Percentiles rank a stretch among this genome's conserved stretches.
phyloP scores from a whole-genome alignment of 257 asterid genomes.

The Parsonsia alboflavescens region DNA sequence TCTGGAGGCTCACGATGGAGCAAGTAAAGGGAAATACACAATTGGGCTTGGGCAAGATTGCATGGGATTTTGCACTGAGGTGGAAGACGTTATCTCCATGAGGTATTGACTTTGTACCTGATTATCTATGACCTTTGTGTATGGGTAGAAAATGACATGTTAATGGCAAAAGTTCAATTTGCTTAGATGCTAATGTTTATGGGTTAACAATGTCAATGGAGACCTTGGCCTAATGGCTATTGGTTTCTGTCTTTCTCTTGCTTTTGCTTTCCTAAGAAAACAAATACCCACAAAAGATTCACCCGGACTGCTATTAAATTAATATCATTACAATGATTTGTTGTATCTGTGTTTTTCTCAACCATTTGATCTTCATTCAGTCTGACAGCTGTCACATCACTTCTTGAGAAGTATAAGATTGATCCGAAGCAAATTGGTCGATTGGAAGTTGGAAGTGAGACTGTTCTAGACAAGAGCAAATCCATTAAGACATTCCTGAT shows the following conservation, averaged over 20 bases:
- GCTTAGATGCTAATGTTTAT: neutral
- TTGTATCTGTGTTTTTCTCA: neutral
- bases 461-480: slow-evolving; percentile 96
- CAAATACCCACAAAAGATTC: neutral
- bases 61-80: slow-evolving; percentile 95
- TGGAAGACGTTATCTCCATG: slow-evolving; percentile 98
- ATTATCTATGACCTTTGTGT: slow-evolving; percentile 5
- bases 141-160: neutral
- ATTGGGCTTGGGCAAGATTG: slow-evolving; percentile 99
- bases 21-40: slow-evolving; percentile 98
- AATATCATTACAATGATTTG: neutral
- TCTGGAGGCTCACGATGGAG: slow-evolving; percentile 97
- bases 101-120: slow-evolving; percentile 41
- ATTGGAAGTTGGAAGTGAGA: slow-evolving; percentile 97
- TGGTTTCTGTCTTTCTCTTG: neutral
- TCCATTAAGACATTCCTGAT: slow-evolving; percentile 95
- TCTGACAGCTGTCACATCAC: slow-evolving; percentile 88
- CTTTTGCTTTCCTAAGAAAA: neutral
- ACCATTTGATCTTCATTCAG: slow-evolving; percentile 51
- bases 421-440: slow-evolving; percentile 94
- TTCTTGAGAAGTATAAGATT: slow-evolving; percentile 73
- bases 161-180: neutral
- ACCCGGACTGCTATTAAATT: neutral
- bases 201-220: neutral
- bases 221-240: neutral